phyloP scores from a whole-genome alignment of 2,329 filamentous ascomycete species.

The Zymoseptoria pseudotritici region DNA sequence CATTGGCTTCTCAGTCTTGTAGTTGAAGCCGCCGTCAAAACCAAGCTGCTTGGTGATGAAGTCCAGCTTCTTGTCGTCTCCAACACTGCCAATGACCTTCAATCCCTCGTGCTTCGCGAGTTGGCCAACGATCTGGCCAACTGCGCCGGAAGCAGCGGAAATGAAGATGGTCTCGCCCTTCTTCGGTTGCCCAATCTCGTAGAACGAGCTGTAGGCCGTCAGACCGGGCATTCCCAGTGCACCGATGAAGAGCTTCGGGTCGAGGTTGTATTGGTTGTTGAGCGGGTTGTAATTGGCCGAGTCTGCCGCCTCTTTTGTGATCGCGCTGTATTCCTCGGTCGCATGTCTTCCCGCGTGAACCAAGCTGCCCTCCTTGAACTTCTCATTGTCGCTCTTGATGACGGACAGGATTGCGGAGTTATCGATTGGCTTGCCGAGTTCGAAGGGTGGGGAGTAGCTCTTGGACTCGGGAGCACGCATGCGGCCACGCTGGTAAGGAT shows the following conservation, averaged over 20 bases:
- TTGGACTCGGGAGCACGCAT: constrained; percentile 60
- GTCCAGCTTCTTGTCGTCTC: constrained; percentile 70
- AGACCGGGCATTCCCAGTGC: constrained; percentile 71
- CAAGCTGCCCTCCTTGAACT: constrained; percentile 61
- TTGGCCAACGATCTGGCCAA: constrained; percentile 77
- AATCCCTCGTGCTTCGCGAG: constrained; percentile 75
- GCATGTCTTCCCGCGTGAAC: constrained; percentile 40
- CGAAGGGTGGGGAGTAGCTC: constrained; percentile 62
- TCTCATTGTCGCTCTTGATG: constrained; percentile 57
- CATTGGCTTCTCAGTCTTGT: constrained; percentile 69
- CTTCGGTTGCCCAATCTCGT: constrained; percentile 67
- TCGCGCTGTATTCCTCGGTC: constrained; percentile 54
- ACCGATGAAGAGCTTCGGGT: constrained; percentile 62
- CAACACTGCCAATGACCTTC: constrained; percentile 71
- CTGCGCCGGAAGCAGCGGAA: constrained; percentile 70
- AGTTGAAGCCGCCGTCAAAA: constrained; percentile 76
- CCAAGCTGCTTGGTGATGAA: constrained; percentile 63
- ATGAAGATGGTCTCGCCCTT: constrained; percentile 78
- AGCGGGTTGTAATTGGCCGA: constrained; percentile 44
- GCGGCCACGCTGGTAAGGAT: constrained; percentile 75
- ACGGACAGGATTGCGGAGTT: constrained; percentile 62
- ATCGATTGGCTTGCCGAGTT: constrained; percentile 55
- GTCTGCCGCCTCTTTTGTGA: constrained; percentile 40
- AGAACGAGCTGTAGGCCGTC: constrained; percentile 67
- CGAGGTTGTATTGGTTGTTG: constrained; percentile 61